A percentile compares a stretch with the other conserved stretches of the same genome.
Conservation (phyloP, 345 rosid species). For the Lenwebbia sp. region DNA sequence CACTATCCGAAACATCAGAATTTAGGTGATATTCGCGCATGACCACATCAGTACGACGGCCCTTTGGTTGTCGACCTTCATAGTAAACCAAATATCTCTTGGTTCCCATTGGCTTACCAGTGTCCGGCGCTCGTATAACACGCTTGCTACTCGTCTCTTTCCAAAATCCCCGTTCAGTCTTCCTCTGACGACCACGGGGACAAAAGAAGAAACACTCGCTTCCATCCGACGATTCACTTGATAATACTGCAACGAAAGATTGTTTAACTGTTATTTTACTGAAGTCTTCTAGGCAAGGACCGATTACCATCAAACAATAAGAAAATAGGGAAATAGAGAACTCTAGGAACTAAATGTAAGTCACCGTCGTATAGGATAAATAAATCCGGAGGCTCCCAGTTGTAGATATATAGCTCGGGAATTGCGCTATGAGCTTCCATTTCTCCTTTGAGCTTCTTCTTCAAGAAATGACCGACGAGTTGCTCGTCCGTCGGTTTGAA, state of each 20-base stretch:
- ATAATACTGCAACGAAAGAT: neutral
- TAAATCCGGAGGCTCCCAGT: neutral
- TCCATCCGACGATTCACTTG: neutral
- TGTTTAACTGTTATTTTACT: neutral
- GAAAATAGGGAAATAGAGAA: neutral
- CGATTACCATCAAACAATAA: neutral
- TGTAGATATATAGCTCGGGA: neutral
- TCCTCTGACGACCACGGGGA: neutral
- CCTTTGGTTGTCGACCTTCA: neutral
- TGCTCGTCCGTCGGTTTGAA: neutral
- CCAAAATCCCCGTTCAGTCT: neutral
- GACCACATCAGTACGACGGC: neutral
- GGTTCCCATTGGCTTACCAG: neutral
- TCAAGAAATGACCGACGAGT: neutral
- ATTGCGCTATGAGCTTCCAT: neutral
- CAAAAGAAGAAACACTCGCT: neutral
- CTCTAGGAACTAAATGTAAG: neutral
- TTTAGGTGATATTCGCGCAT: neutral
- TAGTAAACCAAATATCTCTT: neutral
- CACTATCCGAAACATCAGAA: neutral
- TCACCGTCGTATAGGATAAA: neutral
- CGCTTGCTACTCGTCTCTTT: neutral
- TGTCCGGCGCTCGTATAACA: neutral
- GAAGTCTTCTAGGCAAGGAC: neutral
- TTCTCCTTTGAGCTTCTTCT: neutral